Base-by-base conservation (phyloP, 805 yeast genomes). In the Lachancea mirantina region DNA sequence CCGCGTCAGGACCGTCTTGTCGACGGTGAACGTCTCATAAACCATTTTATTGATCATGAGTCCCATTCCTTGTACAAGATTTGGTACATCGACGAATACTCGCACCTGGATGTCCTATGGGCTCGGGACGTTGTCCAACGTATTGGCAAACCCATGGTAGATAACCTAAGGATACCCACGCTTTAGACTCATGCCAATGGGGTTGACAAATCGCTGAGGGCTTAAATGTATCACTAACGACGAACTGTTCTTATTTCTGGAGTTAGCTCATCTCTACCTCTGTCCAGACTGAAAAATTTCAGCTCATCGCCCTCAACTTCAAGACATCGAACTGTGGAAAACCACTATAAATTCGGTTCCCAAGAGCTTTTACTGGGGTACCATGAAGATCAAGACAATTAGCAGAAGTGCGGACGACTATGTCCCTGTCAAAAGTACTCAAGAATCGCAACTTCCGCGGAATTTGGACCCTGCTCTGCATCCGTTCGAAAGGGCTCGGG, bases 401-500 rank as follows among this genome's bases (percentile, higher is more conserved):
- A 78, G 84, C 38, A 67, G 98, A 50, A 88, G 96, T 4, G 68
- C 95, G 7, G 98, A 92, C 52, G 74, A 80, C 24, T 92, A 89
- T 60, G 84, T 92, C 4, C 97, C 98, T 0, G 96, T 84, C 26
- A 68, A 87, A 44, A 85, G 84, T 57, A 76, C 94, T 0, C 96
- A 92, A 55, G 89, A 85, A 48, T 76, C 89, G 2, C 74, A 89
- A 14, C 58, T 84, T 33, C 89, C 96, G 0, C 72, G 98, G 38
- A 92, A 92, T 59, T 64, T 92, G 47, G 80, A 89, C 53, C 96
- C 98, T 2, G 92, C 89, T 14, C 66, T 92, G 29, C 99, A 92
- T 62, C 98, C 96, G 0, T 89, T 92, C 51, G 97, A 92, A 61
- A 70, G 97, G 47, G 96, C 97, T 5, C 71, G 98, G 53, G 98